Evolutionary conservation across 306 rosid genomes (phyloP).

Genomic region (Hippophae tibetana): DNA sequence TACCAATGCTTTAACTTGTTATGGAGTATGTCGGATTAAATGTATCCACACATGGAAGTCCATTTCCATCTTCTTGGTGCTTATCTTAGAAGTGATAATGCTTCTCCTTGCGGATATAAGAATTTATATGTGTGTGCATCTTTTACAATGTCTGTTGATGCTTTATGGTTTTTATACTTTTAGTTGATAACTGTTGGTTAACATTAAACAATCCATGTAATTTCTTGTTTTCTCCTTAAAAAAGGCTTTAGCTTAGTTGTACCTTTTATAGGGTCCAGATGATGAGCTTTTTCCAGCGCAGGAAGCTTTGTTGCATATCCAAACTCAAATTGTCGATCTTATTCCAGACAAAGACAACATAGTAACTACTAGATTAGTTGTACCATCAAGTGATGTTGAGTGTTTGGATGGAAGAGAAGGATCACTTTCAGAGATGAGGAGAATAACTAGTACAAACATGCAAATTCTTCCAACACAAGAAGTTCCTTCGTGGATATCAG

Average conservation of each 20-base stretch:
- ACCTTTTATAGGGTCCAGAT: constrained; percentile 61
- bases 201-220: too few species aligned
- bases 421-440: constrained; percentile 66
- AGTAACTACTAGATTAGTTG: constrained; percentile 78
- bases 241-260: not conserved
- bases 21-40: not conserved
- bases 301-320: constrained; percentile 96
- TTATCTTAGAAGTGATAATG: not conserved
- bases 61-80: not conserved
- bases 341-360: constrained; percentile 62
- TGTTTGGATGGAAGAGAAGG: constrained; percentile 91
- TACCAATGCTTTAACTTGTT: constrained; percentile 15
- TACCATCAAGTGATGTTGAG: constrained; percentile 62
- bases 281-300: constrained; percentile 97
- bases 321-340: constrained; percentile 78
- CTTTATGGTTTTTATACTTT: too few species aligned
- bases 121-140: not conserved
- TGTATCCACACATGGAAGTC: not conserved
- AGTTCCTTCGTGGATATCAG: constrained; percentile 57
- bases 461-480: constrained; percentile 78
- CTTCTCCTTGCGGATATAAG: not conserved
- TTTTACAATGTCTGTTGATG: not conserved
- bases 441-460: constrained; percentile 70
- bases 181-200: too few species aligned
- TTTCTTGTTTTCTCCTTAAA: too few species aligned